Base-by-base conservation (phyloP, 1,139 yeast genomes). In the Diutina rugosa region DNA sequence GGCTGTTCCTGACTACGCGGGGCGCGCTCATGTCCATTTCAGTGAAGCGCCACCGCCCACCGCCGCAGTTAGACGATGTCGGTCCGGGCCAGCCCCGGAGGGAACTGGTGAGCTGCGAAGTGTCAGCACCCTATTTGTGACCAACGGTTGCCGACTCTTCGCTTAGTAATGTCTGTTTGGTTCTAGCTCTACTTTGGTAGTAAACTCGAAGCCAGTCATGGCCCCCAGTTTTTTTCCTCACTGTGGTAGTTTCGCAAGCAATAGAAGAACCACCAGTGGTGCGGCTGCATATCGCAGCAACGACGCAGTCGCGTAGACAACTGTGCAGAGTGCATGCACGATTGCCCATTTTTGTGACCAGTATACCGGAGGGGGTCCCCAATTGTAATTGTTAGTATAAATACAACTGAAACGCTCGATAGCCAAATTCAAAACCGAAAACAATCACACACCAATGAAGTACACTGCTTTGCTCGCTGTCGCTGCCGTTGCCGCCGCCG, bases 401-500 rank as follows among this genome's bases (percentile, higher is more conserved):
- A 35, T 35, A 21, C 26, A 35, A 35, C 41, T 35, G 38, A 21
- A 21, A 21, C 26, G 26, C 26, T 21, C 26, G 26, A 21, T 2
- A 21, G 26, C 26, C 26, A 3, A 21, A 3, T 21, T 21, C 26
- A 21, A 21, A 21, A 21, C 26, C 26, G 4, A 21, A 21, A 21
- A 21, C 3, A 21, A 21, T 3, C 4, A 21, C 4, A 21, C 26
- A 21, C 26, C 14, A 2, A 49, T 49, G 53, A 49, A 49, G 53
- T 49, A n/a, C 28, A 16, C 28, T 16, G 45, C 28, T 18, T 49
- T 49, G 44, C 14, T 49, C 44, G 41, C 53, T 16, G 10, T 49
- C 16, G 53, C 53, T 32, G 53, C 53, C 29, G 29, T 30, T 49
- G 53, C 53, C 53, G 44, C 21, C 32, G 53, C 28, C 32, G 53